These are phyloP conservation scores for Hirsutella minnesotensis DNA, from an alignment of 2,329 filamentous ascomycete species.

Conservation along the genomic window DNA sequence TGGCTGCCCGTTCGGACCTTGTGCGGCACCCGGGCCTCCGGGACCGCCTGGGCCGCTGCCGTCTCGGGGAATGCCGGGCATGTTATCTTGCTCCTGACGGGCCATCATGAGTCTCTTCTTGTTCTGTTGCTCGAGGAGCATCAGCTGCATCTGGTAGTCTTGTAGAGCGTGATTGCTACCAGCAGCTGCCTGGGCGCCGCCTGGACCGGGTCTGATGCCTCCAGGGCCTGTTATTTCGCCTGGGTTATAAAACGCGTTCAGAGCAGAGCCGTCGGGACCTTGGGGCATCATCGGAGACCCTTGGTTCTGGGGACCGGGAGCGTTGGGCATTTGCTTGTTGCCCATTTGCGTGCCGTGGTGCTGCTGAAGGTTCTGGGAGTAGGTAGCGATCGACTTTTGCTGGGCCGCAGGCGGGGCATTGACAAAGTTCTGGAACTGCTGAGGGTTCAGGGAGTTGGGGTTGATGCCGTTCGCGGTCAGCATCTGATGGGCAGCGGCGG, in stretches of 20 bases:
- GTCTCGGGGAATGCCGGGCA: conserved; percentile 35
- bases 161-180: conserved; percentile 68
- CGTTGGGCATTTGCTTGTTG: conserved; percentile 67
- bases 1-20: conserved; percentile 45
- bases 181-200: conserved; percentile 32
- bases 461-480: conserved; percentile 63
- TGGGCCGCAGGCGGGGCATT: conserved; percentile 48
- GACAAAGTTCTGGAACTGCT: conserved; percentile 59
- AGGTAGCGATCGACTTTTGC: conserved; percentile 77
- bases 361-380: conserved; percentile 73
- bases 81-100: conserved; percentile 61
- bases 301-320: conserved; percentile 59
- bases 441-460: conserved; percentile 57
- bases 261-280: conserved; percentile 50
- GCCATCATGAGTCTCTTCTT: conserved; percentile 81
- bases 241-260: conserved; percentile 52
- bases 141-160: conserved; percentile 83
- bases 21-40: conserved; percentile 40
- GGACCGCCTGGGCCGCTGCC: conserved; percentile 36
- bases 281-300: conserved; percentile 73
- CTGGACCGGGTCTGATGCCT: conserved; percentile 45
- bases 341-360: conserved; percentile 74
- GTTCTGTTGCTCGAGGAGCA: conserved; percentile 78
- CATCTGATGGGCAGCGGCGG: conserved; percentile 44
- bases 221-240: conserved; percentile 44